These are phyloP conservation scores for Fraxinus excelsior DNA, from an alignment of 257 asterid genomes.

Conservation along the genomic window DNA sequence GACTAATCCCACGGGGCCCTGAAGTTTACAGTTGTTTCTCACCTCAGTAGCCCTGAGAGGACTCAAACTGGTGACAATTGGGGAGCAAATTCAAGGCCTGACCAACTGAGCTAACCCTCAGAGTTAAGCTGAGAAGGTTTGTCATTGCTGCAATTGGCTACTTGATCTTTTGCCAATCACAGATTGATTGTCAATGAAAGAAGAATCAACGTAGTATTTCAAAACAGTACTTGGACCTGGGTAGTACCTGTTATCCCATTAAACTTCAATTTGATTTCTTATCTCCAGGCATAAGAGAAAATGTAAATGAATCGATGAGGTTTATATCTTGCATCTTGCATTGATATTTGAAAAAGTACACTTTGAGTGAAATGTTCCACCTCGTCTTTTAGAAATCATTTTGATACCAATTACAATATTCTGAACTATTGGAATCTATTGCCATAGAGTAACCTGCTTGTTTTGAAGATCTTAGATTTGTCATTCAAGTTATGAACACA, in stretches of 20 bases:
- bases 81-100: too few species aligned
- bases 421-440: not conserved
- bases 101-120: too few species aligned
- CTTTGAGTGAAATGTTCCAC: not conserved
- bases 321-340: not conserved
- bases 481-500: not conserved
- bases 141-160: not conserved
- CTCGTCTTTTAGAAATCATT: not conserved
- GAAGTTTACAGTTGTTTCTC: too few species aligned
- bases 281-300: not conserved
- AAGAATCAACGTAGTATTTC: not conserved
- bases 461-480: not conserved
- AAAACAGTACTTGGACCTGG: not conserved
- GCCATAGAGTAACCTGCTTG: not conserved
- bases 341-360: not conserved
- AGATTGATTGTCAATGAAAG: not conserved
- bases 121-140: not conserved
- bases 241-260: not conserved
- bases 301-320: not conserved
- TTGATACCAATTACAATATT: not conserved
- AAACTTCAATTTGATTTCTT: not conserved
- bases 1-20: too few species aligned
- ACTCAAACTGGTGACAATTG: too few species aligned
- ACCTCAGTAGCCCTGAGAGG: too few species aligned
- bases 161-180: not conserved